phyloP scores from a whole-genome alignment of 2,329 filamentous ascomycete species.

The Cladosporium sp. region DNA sequence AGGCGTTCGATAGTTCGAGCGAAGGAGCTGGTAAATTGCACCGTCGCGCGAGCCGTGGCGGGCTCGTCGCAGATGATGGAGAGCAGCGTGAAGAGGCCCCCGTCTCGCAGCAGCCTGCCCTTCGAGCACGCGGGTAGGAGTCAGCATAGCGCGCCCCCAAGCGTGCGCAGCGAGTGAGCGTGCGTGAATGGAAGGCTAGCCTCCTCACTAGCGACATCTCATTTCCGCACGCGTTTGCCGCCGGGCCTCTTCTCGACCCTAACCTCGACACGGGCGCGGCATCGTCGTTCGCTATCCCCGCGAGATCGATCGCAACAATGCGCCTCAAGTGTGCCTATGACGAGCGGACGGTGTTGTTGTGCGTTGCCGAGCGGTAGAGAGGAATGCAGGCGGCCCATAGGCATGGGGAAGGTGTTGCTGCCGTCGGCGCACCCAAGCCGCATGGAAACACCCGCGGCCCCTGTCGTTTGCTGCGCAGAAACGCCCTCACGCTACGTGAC shows the following conservation, averaged over 20 bases:
- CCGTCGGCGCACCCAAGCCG: too few species aligned
- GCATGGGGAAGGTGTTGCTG: too few species aligned
- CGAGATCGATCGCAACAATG: background rate
- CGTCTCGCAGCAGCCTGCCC: background rate
- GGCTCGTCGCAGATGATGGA: background rate
- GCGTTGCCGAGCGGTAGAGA: background rate
- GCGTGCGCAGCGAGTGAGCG: background rate
- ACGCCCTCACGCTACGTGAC: background rate
- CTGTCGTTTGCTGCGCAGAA: background rate
- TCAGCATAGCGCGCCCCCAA: background rate
- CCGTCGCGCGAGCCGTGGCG: background rate
- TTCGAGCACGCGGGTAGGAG: background rate
- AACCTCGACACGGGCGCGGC: background rate
- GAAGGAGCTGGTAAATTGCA: slow-evolving; percentile 11
- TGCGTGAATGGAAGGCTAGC: background rate
- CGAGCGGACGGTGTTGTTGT: background rate
- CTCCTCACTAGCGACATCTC: background rate
- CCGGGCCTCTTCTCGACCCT: background rate
- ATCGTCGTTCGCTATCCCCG: background rate
- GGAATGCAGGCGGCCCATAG: background rate
- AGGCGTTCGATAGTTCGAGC: slow-evolving; percentile 9
- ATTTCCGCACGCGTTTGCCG: slow-evolving; percentile 3
- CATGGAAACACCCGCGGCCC: too few species aligned
- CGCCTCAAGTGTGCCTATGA: background rate
- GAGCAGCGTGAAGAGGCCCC: slow-evolving; percentile 1